Base-by-base conservation (phyloP, 306 rosid genomes). In the Cucurbita moschata region DNA sequence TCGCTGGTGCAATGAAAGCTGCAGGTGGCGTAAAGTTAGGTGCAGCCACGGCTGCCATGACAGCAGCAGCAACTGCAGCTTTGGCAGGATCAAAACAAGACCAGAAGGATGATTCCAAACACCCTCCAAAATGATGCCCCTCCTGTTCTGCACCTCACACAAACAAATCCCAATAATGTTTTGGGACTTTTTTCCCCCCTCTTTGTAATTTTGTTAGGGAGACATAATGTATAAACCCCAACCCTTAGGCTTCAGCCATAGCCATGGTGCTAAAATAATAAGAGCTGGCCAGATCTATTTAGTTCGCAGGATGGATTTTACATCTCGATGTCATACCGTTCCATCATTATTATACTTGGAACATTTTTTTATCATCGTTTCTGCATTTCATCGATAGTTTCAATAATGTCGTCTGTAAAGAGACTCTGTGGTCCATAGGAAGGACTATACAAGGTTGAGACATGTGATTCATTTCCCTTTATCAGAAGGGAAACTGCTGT, bases 51-150 rank as follows among this genome's bases (percentile, higher is more conserved):
- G 89, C 88, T 35, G 95, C 92, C 44, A 81, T 88, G 89, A 86
- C 96, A 2, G 98, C 96, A 4, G 98, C 96, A 30, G 98, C 98
- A 73, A 83, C 88, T 52, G 95, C 96, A 12, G 89, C 92, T 50
- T 0, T 88, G n/a, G 44, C 89, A 12, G 86, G 90, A 30, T 77
- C 97, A 23, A 91, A 86, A 77, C 88, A 87, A 71, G 93, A 92
- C 43, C 77, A 78, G 16, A 78, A 72, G 18, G 89, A 87, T 73
- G 79, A 72, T 74, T 59, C 88, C 52, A 86, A 87, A 83, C 78
- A 79, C 77, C 62, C 75, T 44, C 62, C 78, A 13, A 81, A 79
- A 64, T 82, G 18, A 82, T 30, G 35, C 35, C 35, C 35, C 35
- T 30, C 35, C 35, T 30, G 35, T 30, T 26, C 16, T 73, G 55